phyloP scores from a whole-genome alignment of 2,329 filamentous ascomycete genomes.

The Amauroascus niger region DNA sequence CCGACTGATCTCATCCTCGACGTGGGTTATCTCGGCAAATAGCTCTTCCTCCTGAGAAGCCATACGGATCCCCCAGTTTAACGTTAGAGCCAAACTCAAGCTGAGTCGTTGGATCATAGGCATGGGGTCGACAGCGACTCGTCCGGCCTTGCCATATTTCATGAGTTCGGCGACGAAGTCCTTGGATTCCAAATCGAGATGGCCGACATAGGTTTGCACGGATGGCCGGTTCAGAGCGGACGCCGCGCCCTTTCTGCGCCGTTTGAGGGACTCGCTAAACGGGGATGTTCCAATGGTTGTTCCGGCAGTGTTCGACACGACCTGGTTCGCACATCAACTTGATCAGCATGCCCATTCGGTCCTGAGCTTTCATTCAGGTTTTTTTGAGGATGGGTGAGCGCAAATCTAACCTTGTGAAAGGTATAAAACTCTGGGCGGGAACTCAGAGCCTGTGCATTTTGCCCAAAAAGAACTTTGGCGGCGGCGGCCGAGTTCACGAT shows the following conservation, averaged over 20 bases:
- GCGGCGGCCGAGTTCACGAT: constrained; percentile 48
- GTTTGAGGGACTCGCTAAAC: constrained; percentile 55
- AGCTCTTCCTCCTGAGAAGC: constrained; percentile 49
- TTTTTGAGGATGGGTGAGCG: too few relatives aligned
- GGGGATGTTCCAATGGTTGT: constrained; percentile 61
- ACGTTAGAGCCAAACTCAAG: constrained; percentile 52
- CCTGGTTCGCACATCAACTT: constrained; percentile 29
- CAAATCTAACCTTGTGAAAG: constrained; percentile 44
- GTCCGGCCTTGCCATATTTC: constrained; percentile 48
- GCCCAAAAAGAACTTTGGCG: constrained; percentile 44
- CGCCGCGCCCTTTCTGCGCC: constrained; percentile 55
- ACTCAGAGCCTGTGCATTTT: constrained; percentile 46
- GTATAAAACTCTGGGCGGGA: constrained; percentile 51
- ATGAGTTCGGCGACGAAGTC: constrained; percentile 54
- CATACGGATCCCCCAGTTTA: constrained; percentile 58
- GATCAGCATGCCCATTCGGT: neutral
- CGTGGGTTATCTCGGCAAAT: constrained; percentile 54
- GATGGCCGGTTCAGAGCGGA: constrained; percentile 57
- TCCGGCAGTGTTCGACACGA: constrained; percentile 55
- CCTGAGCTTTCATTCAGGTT: too few relatives aligned
- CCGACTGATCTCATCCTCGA: constrained; percentile 51
- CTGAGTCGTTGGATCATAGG: constrained; percentile 58
- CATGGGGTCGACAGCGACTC: constrained; percentile 52
- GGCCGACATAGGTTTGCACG: constrained; percentile 52
- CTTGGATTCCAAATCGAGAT: constrained; percentile 53